Evolutionary conservation across 441 rosid species (phyloP).

Genomic region (Populus trichocarpa): DNA sequence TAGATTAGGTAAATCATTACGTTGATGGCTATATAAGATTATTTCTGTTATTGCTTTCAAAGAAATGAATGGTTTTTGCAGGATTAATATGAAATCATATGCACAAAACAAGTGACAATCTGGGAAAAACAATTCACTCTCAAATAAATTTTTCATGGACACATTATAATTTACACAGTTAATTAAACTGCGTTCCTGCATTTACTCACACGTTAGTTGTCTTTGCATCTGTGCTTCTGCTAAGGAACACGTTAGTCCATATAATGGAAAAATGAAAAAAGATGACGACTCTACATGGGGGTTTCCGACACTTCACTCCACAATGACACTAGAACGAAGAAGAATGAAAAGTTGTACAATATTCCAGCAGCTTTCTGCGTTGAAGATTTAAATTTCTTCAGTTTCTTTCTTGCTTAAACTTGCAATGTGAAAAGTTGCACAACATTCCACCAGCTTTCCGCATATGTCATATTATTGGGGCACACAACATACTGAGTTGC

Average conservation of each 20-base stretch:
- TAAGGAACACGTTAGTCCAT: constrained; percentile 17
- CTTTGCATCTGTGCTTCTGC: constrained; percentile 6
- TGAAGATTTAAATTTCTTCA: not conserved
- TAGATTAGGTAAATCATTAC: too few relatives aligned
- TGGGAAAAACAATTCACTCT: constrained; percentile 14
- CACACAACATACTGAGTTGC: not conserved
- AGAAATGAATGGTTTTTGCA: too few relatives aligned
- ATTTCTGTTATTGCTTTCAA: too few relatives aligned
- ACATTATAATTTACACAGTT: not conserved
- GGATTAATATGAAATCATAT: too few relatives aligned
- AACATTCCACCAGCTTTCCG: not conserved
- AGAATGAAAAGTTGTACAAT: constrained; percentile 3
- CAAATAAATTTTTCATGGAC: constrained; percentile 19
- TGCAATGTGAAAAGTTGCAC: not conserved
- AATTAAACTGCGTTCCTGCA: constrained; percentile 15
- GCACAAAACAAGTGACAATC: too few relatives aligned
- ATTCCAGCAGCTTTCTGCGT: not conserved
- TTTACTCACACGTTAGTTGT: constrained; percentile 7
- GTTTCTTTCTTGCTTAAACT: not conserved
- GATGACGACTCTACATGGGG: constrained; percentile 12
- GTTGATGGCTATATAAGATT: too few relatives aligned
- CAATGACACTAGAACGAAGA: not conserved
- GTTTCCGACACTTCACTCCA: not conserved
- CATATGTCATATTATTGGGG: not conserved
- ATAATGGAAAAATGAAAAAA: constrained; percentile 7